Evolutionary conservation across 164 flowering plant genomes (phyloP), one percentile per base, ranked within the genome.

Genomic region (Magnolia officinalis): DNA sequence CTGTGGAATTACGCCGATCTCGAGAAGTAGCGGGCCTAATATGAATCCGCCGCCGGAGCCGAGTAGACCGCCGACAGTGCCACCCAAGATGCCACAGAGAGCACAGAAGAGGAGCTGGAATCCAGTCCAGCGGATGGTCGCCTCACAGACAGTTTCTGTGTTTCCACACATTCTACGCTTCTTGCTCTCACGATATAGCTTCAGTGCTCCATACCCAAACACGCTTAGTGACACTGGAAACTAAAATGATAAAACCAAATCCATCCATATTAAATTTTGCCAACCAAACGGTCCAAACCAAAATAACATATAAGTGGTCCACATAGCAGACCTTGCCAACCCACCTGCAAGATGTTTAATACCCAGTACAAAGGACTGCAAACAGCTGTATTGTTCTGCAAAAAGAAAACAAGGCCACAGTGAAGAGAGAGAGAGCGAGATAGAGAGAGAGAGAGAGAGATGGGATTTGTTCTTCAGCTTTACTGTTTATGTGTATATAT

Each of bases 41-140:
- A 96, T 84, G 84, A 96, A 96, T 11, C 98, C 99, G 21, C 98
- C 99, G 71, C 99, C 99, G 0, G 98, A 92, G 4, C 99, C 99
- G 11, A 94, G 85, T 10, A 96, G 83, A 23, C 99, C 99, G 0
- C 99, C 99, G 6, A 96, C 99, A 6, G 92, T 89, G 68, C 99
- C 99, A 67, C 98, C 99, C 8, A 96, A 65, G 63, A 94, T 79
- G 72, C 97, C 98, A 85, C 96, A 91, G 19, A 92, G 77, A 14
- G 96, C 94, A 75, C 98, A 96, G 72, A 92, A 87, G 10, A 86
- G 72, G 72, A 96, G 83, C 69, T 90, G 86, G 23, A 83, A 18
- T 2, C 78, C 79, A 1, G 88, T 91, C 96, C 97, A 96, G 9
- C 86, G 85, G 7, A 94, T 92, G 0, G 90, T 80, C 24, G 98